Evolutionary conservation across 768 basidiomycete species (phyloP), one percentile per base, ranked within the genome.

Genomic region (Paxillus involutus): DNA sequence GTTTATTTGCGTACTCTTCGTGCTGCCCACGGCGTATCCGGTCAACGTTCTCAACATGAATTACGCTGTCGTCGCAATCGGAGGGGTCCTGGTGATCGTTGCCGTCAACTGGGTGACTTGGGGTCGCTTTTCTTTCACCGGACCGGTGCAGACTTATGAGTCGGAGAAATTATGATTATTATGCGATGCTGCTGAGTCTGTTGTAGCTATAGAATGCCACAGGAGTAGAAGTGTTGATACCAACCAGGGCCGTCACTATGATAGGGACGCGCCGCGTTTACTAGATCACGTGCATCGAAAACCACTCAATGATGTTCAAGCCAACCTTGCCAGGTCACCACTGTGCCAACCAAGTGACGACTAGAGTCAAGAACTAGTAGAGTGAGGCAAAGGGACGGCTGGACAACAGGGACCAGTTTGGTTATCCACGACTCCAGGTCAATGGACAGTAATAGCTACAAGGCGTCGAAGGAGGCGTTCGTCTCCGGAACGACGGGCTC

Each of bases 391-490:
- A 10, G 32, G 32, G 32, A 32, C 32, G 3, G 7, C 32, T 32
- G 32, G 11, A 32, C 9, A 32, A 32, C 32, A 32, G 32, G 9
- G 32, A 4, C 9, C 11, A 32, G 8, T 32, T 32, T 32, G 32
- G 32, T 32, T 32, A 32, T 11, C 32, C 9, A 32, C 11, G 9
- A 32, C 32, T 9, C 32, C 6, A 32, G 32, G 32, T 8, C 32
- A 32, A 32, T 32, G 32, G 32, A 32, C 6, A 14, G 44, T 37
- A 21, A 45, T 37, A 21, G 55, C 44, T 95, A 95, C 79, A 94
- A 91, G 68, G 59, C 76, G 8, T 82, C 79, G 9, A 96, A 96
- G 70, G 89, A 92, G 73, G 82, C 81, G 0, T 96, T 94, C 63
- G 87, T 93, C 37, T 84, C 90, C 7, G 82, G 84, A 37, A 81